Conservation (phyloP, 192 early-diverging fungal genomes). For the Cladochytrium replicatum region DNA sequence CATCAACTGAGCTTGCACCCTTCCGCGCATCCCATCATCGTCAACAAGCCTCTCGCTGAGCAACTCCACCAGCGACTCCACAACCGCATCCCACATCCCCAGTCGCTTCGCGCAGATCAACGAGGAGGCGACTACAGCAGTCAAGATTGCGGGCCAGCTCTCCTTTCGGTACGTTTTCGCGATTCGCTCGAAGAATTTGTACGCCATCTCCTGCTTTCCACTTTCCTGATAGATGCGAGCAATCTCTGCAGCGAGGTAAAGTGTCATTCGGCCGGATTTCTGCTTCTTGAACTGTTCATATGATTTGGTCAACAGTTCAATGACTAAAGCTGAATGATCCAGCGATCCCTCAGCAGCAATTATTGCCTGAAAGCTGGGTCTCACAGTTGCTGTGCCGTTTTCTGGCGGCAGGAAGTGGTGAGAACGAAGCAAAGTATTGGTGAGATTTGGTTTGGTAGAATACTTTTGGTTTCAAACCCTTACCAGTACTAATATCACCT, state of each 20-base stretch:
- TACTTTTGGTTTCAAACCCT: too few relatives aligned
- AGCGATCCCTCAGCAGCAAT: conserved; percentile 44
- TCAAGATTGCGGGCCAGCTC: conserved; percentile 61
- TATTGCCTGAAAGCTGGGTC: conserved; percentile 4
- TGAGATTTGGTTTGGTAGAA: not conserved
- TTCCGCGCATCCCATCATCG: conserved; percentile 4
- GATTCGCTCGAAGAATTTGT: conserved; percentile 84
- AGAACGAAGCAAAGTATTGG: not conserved
- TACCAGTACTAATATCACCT: too few relatives aligned
- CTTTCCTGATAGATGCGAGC: conserved; percentile 67
- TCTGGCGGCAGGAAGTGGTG: not conserved
- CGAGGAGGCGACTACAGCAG: conserved; percentile 53
- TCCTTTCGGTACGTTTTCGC: conserved; percentile 84
- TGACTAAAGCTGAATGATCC: conserved; percentile 59
- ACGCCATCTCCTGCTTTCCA: conserved; percentile 75
- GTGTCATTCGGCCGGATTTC: conserved; percentile 64
- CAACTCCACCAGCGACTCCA: conserved; percentile 66
- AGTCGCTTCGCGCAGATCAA: conserved; percentile 62
- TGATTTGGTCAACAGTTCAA: conserved; percentile 82
- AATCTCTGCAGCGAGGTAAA: conserved; percentile 79
- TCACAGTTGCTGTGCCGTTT: not conserved
- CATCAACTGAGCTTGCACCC: conserved; percentile 6
- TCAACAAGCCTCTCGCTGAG: conserved; percentile 29
- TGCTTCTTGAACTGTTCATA: conserved; percentile 80
- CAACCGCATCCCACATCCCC: conserved; percentile 43